Evolutionary conservation across 176 grass and related monocot species (phyloP), one percentile per base, ranked within the genome.

Genomic region (Tuctoria greenei): DNA sequence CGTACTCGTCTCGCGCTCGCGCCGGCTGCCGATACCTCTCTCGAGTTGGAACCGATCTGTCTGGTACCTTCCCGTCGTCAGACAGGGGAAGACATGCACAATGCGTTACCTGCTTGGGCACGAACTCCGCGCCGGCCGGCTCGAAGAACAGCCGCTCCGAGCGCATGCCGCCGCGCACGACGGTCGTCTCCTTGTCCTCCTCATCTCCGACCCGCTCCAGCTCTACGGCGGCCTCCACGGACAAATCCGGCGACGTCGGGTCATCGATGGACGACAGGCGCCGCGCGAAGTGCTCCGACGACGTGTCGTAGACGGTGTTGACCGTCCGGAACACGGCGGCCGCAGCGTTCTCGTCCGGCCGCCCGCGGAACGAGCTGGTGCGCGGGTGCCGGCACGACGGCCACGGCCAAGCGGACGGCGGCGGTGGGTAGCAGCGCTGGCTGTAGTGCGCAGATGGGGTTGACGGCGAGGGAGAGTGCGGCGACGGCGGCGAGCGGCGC

Each of bases 131-230:
- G 64, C 75, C 82, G 45, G 85, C 71, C 2, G 91, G 91, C 12
- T 95, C 86, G 67, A 95, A 95, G 77, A 95, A 84, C 49, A 95
- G 92, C 36, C 92, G 72, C 26, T 80, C 83, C n/a, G 92, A 91
- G 43, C 83, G 83, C 38, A 95, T 21, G 55, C 83, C 86, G 61
- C 86, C 86, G 61, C 86, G 40, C 24, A 91, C 76, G 75, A 90
- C 80, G 31, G 31, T 49, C 79, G 66, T 66, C 31, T 31, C 31
- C 80, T 66, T 69, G 6, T 73, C 36, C 59, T 83, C 38, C 52
- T 76, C 71, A 3, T 36, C 81, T 0, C 36, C 83, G 1, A 0
- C 65, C 65, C 74, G 31, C 31, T 31, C 31, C 31, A 7, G 12
- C 66, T 58, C 85, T 6, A 7, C 56, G 8, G 37, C 65, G 43